A percentile compares a stretch with the other conserved stretches of the same genome.
Conservation (phyloP, 805 yeast species). For the Yamadazyma ubonensis region DNA sequence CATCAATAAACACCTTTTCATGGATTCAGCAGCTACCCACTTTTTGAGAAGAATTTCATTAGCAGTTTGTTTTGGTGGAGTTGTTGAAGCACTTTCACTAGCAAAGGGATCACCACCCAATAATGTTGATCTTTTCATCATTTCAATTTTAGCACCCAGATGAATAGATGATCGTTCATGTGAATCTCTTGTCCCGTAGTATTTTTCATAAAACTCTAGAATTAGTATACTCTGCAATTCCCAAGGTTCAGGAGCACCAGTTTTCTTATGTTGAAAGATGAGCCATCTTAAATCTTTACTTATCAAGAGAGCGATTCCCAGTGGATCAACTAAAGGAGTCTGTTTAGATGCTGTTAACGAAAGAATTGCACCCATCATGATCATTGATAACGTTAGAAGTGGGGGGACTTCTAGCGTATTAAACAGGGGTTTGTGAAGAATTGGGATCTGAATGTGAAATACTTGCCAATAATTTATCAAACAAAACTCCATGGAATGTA, state of each 20-base stretch:
- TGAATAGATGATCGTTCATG: conserved; percentile 9
- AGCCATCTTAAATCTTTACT: conserved; percentile 9
- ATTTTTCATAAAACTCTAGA: conserved; percentile 9
- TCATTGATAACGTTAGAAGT: conserved; percentile 10
- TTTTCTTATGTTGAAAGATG: conserved; percentile 4
- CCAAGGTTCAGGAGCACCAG: conserved; percentile 6
- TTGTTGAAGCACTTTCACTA: neutral
- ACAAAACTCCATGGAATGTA: conserved; percentile 2
- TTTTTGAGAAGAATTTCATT: conserved; percentile 4
- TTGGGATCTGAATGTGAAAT: conserved; percentile 5
- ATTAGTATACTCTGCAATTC: conserved; percentile 7
- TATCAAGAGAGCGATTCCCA: conserved; percentile 1
- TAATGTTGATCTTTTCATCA: conserved; percentile 7
- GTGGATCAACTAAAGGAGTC: conserved; percentile 2
- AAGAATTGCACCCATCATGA: conserved; percentile 11
- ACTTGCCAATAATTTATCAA: conserved; percentile 3
- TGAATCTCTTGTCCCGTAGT: conserved; percentile 3
- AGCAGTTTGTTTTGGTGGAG: neutral
- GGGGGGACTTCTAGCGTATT: conserved; percentile 9
- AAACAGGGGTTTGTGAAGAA: conserved; percentile 10
- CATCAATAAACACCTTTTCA: conserved; percentile 10
- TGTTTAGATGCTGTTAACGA: neutral
- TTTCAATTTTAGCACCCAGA: conserved; percentile 9
- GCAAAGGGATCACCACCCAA: conserved; percentile 9
- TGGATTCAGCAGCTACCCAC: conserved; percentile 13